Evolutionary conservation across 306 rosid genomes (phyloP).

Genomic region (Pyrus bretschneideri): DNA sequence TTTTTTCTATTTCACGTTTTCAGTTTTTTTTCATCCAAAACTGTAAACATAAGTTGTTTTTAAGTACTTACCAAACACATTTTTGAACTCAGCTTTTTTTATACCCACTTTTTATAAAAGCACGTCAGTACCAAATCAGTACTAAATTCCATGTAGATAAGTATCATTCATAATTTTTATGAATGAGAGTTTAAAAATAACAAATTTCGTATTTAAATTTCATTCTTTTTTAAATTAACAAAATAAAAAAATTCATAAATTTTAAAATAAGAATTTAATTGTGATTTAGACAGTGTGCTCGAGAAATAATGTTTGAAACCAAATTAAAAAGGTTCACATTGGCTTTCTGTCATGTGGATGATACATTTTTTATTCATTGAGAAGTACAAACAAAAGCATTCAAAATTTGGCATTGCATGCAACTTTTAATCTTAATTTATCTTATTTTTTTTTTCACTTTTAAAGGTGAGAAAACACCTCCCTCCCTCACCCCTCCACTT

Average conservation of each 20-base stretch:
- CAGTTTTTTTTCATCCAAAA: no score
- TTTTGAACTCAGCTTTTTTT: no score
- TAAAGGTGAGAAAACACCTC: neutral
- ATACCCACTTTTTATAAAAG: no score
- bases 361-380: neutral
- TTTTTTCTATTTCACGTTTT: no score
- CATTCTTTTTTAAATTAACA: no score
- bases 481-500: neutral
- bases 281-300: neutral
- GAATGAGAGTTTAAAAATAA: no score
- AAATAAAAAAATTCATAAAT: fast-evolving
- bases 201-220: fast-evolving
- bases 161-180: no score
- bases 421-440: neutral
- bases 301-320: neutral
- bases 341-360: constrained; percentile 11
- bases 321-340: constrained; percentile 1
- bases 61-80: no score
- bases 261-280: no score
- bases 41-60: no score
- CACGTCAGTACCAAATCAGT: no score
- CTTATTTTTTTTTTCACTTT: neutral
- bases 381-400: neutral
- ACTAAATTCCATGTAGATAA: no score
- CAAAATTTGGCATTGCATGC: constrained; percentile 13